Percentiles rank a stretch among this genome's conserved stretches.
Evolutionary conservation across 1,139 yeast genomes (phyloP).

Genomic region (Zhuliangozyma parablackwelliae): DNA sequence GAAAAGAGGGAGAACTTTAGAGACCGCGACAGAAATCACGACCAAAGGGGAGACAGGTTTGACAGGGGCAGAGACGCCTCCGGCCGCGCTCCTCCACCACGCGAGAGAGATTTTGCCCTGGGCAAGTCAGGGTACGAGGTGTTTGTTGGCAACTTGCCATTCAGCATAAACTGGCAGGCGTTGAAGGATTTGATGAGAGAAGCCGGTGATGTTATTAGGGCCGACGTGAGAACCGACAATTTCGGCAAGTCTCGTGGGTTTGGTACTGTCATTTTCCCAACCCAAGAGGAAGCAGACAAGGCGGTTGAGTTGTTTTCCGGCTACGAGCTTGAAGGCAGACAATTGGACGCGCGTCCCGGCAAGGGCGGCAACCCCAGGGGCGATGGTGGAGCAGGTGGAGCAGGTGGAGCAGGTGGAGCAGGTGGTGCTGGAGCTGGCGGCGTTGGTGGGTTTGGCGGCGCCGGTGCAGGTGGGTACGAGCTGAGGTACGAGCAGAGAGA

Average conservation of each 20-base stretch:
- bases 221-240: conserved; percentile 67
- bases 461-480: no score
- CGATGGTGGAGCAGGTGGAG: conserved; percentile 1
- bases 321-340: conserved; percentile 65
- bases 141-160: conserved; percentile 82
- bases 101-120: conserved; percentile 10
- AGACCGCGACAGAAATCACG: conserved; percentile 10
- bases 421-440: no score
- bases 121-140: conserved; percentile 56
- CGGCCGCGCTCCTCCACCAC: conserved; percentile 12
- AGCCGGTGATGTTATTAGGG: conserved; percentile 72
- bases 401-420: conserved; percentile 1
- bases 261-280: conserved; percentile 68
- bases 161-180: conserved; percentile 76
- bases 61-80: conserved; percentile 9
- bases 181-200: conserved; percentile 79
- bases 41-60: conserved; percentile 2
- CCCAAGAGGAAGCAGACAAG: conserved; percentile 54
- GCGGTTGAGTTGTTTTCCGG: conserved; percentile 66
- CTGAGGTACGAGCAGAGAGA: no score
- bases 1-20: conserved; percentile 28
- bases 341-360: conserved; percentile 67
- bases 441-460: no score
- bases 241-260: conserved; percentile 82
- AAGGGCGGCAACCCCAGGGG: no score